Conservation (phyloP, 805 yeast genomes). For the Cyberlindnera mycetangii region DNA sequence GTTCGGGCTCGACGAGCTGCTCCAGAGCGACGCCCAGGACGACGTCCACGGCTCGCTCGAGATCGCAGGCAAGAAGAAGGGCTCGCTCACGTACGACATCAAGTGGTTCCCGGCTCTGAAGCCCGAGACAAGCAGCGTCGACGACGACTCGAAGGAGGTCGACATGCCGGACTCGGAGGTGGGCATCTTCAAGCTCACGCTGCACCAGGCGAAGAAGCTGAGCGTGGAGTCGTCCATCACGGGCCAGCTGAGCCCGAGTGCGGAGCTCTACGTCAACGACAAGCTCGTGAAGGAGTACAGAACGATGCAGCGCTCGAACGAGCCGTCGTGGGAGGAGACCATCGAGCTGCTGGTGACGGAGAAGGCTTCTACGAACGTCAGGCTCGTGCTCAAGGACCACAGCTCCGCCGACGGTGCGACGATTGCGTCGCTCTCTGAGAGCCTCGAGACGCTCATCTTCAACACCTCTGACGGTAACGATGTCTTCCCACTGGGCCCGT, state of each 20-base stretch:
- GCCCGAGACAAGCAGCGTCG: constrained; percentile 17
- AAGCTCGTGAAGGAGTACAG: constrained; percentile 56
- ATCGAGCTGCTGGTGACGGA: constrained; percentile 61
- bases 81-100: constrained; percentile 55
- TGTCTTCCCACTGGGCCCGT: constrained; percentile 47
- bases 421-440: constrained; percentile 56
- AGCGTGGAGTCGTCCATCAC: constrained; percentile 49
- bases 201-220: constrained; percentile 59
- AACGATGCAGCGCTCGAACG: constrained; percentile 62
- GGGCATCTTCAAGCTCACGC: constrained; percentile 64
- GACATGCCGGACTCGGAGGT: constrained; percentile 55
- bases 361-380: constrained; percentile 53
- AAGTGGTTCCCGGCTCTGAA: constrained; percentile 37
- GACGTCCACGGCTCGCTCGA: constrained; percentile 26
- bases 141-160: constrained; percentile 30
- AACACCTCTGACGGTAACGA: constrained; percentile 45
- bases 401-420: constrained; percentile 43
- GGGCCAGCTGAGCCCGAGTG: constrained; percentile 54
- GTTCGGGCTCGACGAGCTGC: constrained; percentile 55
- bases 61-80: constrained; percentile 51
- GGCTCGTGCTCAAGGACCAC: constrained; percentile 59
- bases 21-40: constrained; percentile 47
- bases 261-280: constrained; percentile 59
- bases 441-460: constrained; percentile 37
- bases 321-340: constrained; percentile 67